Conservation (phyloP, 1,139 yeast genomes). For the Blastobotrys niveus region DNA sequence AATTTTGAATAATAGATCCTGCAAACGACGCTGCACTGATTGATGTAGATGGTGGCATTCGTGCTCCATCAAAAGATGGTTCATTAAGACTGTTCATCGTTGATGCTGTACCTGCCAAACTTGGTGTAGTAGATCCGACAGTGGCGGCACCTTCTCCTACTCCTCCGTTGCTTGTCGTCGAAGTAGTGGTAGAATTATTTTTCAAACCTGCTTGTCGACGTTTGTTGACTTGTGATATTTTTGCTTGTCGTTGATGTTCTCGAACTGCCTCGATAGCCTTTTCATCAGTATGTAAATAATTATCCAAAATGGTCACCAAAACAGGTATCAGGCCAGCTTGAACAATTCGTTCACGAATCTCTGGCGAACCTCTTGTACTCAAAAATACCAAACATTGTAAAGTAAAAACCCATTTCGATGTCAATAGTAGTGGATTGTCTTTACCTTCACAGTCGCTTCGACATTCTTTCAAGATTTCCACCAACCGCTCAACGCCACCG, state of each 20-base stretch:
- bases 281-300: constrained; percentile 43
- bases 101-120: not conserved
- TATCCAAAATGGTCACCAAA: constrained; percentile 85
- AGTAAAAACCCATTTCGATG: constrained; percentile 97
- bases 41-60: constrained; percentile 11
- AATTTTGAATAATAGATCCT: constrained; percentile 9
- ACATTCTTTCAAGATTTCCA: constrained; percentile 51
- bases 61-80: not conserved
- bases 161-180: not conserved
- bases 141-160: no score
- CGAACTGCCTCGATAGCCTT: constrained; percentile 3
- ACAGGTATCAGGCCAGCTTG: constrained; percentile 89
- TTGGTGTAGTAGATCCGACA: no score
- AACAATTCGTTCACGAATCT: constrained; percentile 76
- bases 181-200: not conserved
- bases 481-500: constrained; percentile 87
- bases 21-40: constrained; percentile 11
- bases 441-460: constrained; percentile 8
- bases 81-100: not conserved
- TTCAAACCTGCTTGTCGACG: constrained; percentile 1
- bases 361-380: constrained; percentile 90
- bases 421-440: constrained; percentile 43
- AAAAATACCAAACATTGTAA: constrained; percentile 86
- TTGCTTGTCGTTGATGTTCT: not conserved
- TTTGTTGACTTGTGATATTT: not conserved